Evolutionary conservation across 306 rosid genomes (phyloP).

Genomic region (Inga laurina): DNA sequence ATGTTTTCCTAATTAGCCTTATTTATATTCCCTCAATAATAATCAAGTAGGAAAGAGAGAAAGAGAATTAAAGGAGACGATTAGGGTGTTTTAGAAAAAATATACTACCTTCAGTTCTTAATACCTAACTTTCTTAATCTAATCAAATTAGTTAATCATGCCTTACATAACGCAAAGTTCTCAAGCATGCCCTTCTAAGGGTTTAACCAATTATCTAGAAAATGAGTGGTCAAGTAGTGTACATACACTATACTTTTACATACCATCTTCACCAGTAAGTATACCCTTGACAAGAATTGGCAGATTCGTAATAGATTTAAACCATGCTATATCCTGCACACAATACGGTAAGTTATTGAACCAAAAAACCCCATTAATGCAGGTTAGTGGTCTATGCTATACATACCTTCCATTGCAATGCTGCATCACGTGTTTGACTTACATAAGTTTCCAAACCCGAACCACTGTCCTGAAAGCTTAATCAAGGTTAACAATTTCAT

Average conservation of each 20-base stretch:
- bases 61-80: no score
- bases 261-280: conserved; percentile 41
- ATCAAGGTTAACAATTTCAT: neutral
- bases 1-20: neutral
- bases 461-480: conserved; percentile 50
- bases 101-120: no score
- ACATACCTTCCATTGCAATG: conserved; percentile 63
- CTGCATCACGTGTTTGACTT: conserved; percentile 40
- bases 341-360: neutral
- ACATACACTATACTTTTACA: neutral
- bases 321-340: conserved; percentile 44
- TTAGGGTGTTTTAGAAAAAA: no score
- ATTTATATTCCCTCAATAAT: no score
- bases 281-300: conserved; percentile 41
- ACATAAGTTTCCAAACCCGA: conserved; percentile 46
- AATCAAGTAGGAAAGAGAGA: no score
- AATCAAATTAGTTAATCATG: no score
- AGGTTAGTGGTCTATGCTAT: neutral
- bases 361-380: neutral
- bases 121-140: no score
- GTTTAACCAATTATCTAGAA: neutral
- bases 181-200: neutral
- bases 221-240: neutral
- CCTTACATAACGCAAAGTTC: no score
- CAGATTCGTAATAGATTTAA: conserved; percentile 37